A percentile compares a stretch with the other conserved stretches of the same genome.
Evolutionary conservation across 805 yeast species (phyloP).

Genomic region (Grigorovia yakushimaensis): DNA sequence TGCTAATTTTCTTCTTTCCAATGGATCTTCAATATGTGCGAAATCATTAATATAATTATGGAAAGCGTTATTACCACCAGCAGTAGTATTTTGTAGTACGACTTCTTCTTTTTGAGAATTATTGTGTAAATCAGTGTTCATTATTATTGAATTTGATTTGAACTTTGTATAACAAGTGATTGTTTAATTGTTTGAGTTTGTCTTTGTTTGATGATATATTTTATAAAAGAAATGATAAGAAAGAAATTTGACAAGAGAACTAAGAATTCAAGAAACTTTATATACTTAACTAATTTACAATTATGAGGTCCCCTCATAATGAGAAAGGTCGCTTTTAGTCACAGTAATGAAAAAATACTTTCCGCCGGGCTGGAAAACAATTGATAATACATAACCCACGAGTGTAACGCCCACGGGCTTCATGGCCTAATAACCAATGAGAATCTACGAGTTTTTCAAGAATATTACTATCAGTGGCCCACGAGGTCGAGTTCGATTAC

Average conservation of each 20-base stretch:
- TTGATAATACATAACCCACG: too few relatives aligned
- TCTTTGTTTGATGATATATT: neutral
- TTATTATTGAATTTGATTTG: too few relatives aligned
- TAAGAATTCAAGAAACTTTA: neutral
- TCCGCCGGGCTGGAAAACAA: too few relatives aligned
- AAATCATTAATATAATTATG: conserved; percentile 73
- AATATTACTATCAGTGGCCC: too few relatives aligned
- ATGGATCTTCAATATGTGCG: conserved; percentile 73
- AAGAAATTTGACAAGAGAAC: neutral
- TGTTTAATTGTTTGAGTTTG: neutral
- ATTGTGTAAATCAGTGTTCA: neutral
- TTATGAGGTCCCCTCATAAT: neutral
- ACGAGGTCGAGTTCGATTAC: too few relatives aligned
- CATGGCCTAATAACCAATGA: too few relatives aligned
- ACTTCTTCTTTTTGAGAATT: conserved; percentile 5
- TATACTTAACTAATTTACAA: neutral
- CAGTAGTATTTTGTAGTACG: conserved; percentile 30
- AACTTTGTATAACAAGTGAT: too few relatives aligned
- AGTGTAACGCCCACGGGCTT: too few relatives aligned
- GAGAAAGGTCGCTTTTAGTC: too few relatives aligned
- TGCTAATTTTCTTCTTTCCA: conserved; percentile 78
- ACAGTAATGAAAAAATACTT: too few relatives aligned
- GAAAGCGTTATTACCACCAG: conserved; percentile 81
- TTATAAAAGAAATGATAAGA: too few relatives aligned
- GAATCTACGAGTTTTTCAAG: too few relatives aligned